A percentile compares a stretch with the other conserved stretches of the same genome.
These are phyloP conservation scores for Pueraria montana DNA, from an alignment of 306 rosid species.

Conservation along the genomic window DNA sequence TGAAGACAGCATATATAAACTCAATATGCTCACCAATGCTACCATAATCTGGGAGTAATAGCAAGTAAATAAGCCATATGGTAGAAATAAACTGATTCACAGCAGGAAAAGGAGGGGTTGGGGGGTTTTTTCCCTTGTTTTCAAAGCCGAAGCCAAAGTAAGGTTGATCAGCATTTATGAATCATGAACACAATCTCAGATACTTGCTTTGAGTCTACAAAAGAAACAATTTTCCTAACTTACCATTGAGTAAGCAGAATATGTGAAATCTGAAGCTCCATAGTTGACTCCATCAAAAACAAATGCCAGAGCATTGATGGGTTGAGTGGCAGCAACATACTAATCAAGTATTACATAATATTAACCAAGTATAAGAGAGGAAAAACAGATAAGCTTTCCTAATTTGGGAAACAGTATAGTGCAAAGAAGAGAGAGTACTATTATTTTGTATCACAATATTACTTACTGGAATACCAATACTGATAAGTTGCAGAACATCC, in stretches of 20 bases:
- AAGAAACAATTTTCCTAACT: constrained; percentile 40
- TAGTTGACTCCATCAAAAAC: constrained; percentile 91
- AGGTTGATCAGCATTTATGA: constrained; percentile 26
- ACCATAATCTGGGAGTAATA: constrained; percentile 72
- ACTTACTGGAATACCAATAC: constrained; percentile 84
- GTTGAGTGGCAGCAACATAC: constrained; percentile 95
- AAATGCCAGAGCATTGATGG: constrained; percentile 84
- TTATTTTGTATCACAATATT: constrained; percentile 26
- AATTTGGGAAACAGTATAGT: neutral
- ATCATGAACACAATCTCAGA: constrained; percentile 18
- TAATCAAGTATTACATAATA: constrained; percentile 52
- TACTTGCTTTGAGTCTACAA: neutral
- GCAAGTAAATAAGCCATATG: constrained; percentile 16
- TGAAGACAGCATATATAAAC: constrained; percentile 68
- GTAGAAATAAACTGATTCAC: neutral
- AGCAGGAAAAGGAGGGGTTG: neutral
- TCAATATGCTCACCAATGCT: constrained; percentile 72
- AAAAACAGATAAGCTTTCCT: neutral
- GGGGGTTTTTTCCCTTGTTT: neutral
- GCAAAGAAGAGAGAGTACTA: neutral
- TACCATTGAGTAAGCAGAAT: constrained; percentile 90
- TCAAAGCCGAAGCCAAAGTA: neutral
- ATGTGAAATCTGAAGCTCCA: constrained; percentile 91
- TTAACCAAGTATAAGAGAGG: constrained; percentile 9
- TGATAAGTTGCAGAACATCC: constrained; percentile 65